These are phyloP conservation scores for Debaryomyces singareniensis DNA, from an alignment of 1,139 yeast species.

Conservation along the genomic window DNA sequence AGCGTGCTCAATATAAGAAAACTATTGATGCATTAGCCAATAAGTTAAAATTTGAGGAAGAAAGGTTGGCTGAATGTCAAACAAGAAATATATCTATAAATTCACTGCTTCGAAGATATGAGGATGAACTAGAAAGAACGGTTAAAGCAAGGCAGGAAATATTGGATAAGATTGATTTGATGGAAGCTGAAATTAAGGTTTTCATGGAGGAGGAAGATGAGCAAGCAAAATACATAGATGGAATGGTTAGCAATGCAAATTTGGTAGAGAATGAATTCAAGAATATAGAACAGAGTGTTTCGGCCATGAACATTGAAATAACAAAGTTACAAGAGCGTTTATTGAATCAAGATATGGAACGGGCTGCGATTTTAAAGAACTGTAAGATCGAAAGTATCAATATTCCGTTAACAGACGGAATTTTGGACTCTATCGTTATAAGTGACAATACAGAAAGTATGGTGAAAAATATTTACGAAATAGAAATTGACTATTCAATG, in stretches of 20 bases:
- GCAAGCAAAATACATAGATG: constrained; percentile 18
- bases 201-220: constrained; percentile 29
- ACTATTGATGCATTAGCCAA: constrained; percentile 58
- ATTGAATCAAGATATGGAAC: constrained; percentile 51
- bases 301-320: constrained; percentile 23
- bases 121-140: constrained; percentile 23
- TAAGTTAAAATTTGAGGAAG: constrained; percentile 60
- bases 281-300: constrained; percentile 27
- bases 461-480: constrained; percentile 34
- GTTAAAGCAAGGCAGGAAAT: constrained; percentile 23
- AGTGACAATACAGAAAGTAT: constrained; percentile 35
- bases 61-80: constrained; percentile 44
- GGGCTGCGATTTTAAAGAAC: constrained; percentile 56
- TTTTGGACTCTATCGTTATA: constrained; percentile 45
- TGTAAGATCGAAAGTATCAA: constrained; percentile 70
- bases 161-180: constrained; percentile 32
- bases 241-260: constrained; percentile 20
- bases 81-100: constrained; percentile 36
- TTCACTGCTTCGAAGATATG: constrained; percentile 25
- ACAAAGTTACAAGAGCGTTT: constrained; percentile 44
- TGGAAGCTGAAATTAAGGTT: constrained; percentile 48
- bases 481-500: constrained; percentile 53
- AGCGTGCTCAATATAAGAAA: constrained; percentile 53
- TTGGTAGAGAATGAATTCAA: constrained; percentile 26
- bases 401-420: constrained; percentile 60